Percentiles rank a stretch among this genome's conserved stretches.
These are phyloP conservation scores for Aspergillus terreus DNA, from an alignment of 2,329 filamentous ascomycete species.

Conservation along the genomic window DNA sequence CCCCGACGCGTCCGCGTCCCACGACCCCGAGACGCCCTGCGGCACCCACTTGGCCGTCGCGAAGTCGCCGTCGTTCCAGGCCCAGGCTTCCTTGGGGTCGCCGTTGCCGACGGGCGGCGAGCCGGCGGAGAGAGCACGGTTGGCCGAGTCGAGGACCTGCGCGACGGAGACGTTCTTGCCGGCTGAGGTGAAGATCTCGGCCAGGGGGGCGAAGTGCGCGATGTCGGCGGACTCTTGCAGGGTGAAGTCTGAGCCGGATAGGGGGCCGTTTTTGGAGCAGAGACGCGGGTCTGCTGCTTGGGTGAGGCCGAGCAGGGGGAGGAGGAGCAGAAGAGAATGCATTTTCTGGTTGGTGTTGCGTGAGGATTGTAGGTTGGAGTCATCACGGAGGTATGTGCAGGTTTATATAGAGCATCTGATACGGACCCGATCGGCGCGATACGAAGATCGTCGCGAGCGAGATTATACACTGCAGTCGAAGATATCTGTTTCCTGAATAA, in stretches of 20 bases:
- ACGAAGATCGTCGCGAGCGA: no score
- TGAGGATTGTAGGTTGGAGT: no score
- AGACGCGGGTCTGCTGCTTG: neutral
- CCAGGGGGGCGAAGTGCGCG: constrained; percentile 7
- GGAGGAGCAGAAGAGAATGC: neutral
- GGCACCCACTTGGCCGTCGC: constrained; percentile 33
- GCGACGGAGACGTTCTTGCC: constrained; percentile 10
- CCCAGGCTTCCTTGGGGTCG: constrained; percentile 11
- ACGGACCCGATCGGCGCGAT: no score
- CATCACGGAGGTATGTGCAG: no score
- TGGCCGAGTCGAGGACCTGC: constrained; percentile 13
- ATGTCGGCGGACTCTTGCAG: neutral
- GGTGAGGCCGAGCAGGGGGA: neutral
- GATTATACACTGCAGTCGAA: no score
- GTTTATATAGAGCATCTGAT: neutral
- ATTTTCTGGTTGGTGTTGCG: neutral
- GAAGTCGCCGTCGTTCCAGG: constrained; percentile 27
- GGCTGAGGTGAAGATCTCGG: constrained; percentile 10
- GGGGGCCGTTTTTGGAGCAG: neutral
- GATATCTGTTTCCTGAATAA: no score
- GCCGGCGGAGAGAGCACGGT: constrained; percentile 12
- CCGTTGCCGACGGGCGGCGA: constrained; percentile 1
- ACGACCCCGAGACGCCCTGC: constrained; percentile 34
- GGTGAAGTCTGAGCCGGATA: neutral
- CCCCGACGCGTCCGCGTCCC: constrained; percentile 28